Evolutionary conservation across 306 rosid genomes (phyloP).

Genomic region (Sechiopsis laciniata): DNA sequence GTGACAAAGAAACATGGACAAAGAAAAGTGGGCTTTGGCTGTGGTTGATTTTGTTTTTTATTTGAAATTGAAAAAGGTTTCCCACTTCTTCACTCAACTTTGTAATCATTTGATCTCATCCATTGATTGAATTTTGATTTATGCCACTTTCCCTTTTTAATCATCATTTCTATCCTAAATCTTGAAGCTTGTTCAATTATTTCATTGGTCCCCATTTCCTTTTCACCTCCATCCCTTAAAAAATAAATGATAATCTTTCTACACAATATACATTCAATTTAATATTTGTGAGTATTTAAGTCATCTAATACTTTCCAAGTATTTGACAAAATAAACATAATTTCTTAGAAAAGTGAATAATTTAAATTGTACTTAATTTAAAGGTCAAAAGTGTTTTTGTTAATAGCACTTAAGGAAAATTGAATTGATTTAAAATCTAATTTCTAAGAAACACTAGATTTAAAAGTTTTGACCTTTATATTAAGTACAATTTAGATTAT

Average conservation of each 20-base stretch:
- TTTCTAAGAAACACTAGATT: too few species aligned
- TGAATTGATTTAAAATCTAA: too few species aligned
- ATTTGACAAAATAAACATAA: too few species aligned
- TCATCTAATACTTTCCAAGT: too few species aligned
- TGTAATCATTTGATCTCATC: background rate
- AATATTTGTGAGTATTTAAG: too few species aligned
- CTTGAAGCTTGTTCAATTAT: background rate
- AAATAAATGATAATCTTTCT: background rate
- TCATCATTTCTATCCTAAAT: conserved; percentile 2
- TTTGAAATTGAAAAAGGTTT: background rate
- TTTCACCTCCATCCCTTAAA: background rate
- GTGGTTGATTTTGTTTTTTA: background rate
- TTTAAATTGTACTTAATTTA: too few species aligned
- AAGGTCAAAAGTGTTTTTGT: too few species aligned
- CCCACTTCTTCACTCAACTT: conserved; percentile 15
- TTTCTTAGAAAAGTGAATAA: too few species aligned
- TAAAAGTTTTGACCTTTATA: too few species aligned
- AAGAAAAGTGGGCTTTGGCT: background rate
- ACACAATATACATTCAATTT: too few species aligned
- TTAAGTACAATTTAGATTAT: too few species aligned
- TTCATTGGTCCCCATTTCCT: background rate
- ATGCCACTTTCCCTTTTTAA: background rate
- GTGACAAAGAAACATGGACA: background rate
- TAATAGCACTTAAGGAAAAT: too few species aligned
- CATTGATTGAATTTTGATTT: conserved; percentile 4